phyloP scores from a whole-genome alignment of 306 rosid genomes.

The Glycine soja region DNA sequence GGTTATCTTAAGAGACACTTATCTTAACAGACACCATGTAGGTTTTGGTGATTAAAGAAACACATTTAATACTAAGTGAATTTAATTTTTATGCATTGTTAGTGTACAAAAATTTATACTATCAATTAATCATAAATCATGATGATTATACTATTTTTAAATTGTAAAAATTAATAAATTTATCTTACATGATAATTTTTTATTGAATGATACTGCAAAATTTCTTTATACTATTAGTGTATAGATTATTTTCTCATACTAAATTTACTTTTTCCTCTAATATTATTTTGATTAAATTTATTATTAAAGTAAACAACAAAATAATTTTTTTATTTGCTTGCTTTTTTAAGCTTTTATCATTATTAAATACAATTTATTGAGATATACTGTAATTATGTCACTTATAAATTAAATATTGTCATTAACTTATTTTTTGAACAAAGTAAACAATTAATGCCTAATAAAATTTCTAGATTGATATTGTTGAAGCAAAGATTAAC shows the following conservation, averaged over 20 bases:
- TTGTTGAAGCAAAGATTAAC: too few species aligned
- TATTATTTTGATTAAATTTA: neutral
- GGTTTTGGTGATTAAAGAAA: neutral
- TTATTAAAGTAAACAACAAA: neutral
- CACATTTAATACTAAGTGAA: neutral
- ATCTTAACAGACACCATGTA: neutral
- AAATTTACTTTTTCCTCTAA: neutral
- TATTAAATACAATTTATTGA: neutral
- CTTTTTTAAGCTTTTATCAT: neutral
- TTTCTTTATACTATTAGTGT: too few species aligned
- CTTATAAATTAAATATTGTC: neutral
- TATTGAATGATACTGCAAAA: too few species aligned
- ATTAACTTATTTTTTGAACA: neutral
- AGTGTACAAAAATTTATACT: too few species aligned
- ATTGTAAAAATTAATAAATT: too few species aligned
- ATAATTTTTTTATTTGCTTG: neutral
- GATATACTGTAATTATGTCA: neutral
- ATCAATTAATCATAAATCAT: too few species aligned
- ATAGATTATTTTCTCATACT: too few species aligned
- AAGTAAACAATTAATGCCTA: neutral
- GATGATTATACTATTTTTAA: too few species aligned
- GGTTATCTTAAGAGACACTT: neutral
- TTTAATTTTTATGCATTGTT: too few species aligned
- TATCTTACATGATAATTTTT: too few species aligned
- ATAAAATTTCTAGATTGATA: too few species aligned